Conservation (phyloP, 2,329 filamentous ascomycete genomes). For the Pseudogymnoascus pannorum region DNA sequence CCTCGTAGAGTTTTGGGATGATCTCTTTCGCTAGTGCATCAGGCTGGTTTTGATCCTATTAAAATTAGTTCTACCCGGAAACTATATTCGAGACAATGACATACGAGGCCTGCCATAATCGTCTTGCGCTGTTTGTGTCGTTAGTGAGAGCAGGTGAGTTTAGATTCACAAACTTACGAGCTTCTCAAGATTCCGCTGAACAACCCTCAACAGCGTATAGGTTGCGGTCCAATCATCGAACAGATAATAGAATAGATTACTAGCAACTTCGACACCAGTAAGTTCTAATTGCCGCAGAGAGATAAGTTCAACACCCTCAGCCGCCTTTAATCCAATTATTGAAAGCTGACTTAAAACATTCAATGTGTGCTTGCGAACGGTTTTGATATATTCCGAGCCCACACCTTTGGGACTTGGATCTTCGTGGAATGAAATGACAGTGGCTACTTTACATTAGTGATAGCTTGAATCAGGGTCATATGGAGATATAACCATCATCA, state of each 20-base stretch:
- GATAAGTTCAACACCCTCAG: constrained; percentile 26
- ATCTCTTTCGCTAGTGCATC: constrained; percentile 42
- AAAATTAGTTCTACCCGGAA: constrained; percentile 10
- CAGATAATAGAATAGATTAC: constrained; percentile 57
- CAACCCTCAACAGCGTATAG: constrained; percentile 44
- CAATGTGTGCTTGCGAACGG: constrained; percentile 40
- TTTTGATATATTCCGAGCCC: constrained; percentile 34
- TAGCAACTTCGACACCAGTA: constrained; percentile 43
- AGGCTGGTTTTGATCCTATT: constrained; percentile 30
- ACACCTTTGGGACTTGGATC: constrained; percentile 34
- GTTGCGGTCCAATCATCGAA: constrained; percentile 60
- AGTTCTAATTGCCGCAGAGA: constrained; percentile 23
- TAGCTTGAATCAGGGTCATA: constrained; percentile 4
- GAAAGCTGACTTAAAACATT: constrained; percentile 57
- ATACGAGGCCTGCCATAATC: constrained; percentile 26
- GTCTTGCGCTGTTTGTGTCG: constrained; percentile 15
- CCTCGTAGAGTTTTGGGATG: constrained; percentile 48
- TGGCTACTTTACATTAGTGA: constrained; percentile 38
- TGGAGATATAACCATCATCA: constrained; percentile 44
- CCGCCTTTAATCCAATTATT: constrained; percentile 35
- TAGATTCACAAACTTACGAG: constrained; percentile 34
- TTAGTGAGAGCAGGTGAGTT: constrained; percentile 16
- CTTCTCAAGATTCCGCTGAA: constrained; percentile 39
- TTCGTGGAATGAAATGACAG: constrained; percentile 64
- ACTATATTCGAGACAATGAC: neutral